phyloP scores from a whole-genome alignment of 495 filamentous ascomycete genomes.

The Talaromyces borbonicus region DNA sequence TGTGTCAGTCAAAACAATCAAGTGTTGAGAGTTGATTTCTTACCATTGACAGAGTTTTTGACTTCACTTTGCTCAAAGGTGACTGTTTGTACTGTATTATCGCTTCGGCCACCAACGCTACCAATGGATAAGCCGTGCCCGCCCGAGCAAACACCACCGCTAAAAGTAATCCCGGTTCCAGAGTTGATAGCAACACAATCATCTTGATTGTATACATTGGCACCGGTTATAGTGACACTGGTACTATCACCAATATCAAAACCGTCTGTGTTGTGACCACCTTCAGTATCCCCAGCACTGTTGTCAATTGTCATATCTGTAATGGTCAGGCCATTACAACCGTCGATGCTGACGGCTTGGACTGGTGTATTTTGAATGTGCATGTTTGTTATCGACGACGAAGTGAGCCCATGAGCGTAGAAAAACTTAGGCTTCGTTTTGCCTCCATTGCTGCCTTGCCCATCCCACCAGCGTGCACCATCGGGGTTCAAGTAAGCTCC shows the following conservation, averaged over 20 bases:
- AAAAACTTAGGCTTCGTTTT: slow-evolving; percentile 49
- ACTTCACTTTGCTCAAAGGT: slow-evolving; percentile 14
- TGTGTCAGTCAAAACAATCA: background rate
- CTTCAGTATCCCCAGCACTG: slow-evolving; percentile 7
- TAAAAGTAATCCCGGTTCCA: slow-evolving; percentile 26
- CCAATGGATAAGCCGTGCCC: slow-evolving; percentile 35
- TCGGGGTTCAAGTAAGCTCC: slow-evolving; percentile 35
- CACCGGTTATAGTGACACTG: slow-evolving; percentile 24
- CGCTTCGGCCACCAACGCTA: slow-evolving; percentile 36
- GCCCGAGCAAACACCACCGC: slow-evolving; percentile 28
- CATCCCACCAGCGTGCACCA: slow-evolving; percentile 44
- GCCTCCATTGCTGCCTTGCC: slow-evolving; percentile 39
- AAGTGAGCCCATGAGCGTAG: slow-evolving; percentile 30
- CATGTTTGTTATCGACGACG: slow-evolving; percentile 28
- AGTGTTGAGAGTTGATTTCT: background rate
- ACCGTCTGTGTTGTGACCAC: slow-evolving; percentile 27
- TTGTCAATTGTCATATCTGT: slow-evolving; percentile 9
- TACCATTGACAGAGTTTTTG: slow-evolving; percentile 11
- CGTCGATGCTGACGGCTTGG: slow-evolving; percentile 9
- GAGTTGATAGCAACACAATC: slow-evolving; percentile 40
- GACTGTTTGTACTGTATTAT: slow-evolving; percentile 23
- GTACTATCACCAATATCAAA: slow-evolving; percentile 37
- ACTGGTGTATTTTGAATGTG: slow-evolving; percentile 20
- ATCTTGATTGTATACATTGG: slow-evolving; percentile 33
- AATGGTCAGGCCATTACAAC: slow-evolving; percentile 10